Evolutionary conservation across 2,329 filamentous ascomycete species (phyloP), one percentile per base, ranked within the genome.

Genomic region (Cryoendolithus antarcticus): DNA sequence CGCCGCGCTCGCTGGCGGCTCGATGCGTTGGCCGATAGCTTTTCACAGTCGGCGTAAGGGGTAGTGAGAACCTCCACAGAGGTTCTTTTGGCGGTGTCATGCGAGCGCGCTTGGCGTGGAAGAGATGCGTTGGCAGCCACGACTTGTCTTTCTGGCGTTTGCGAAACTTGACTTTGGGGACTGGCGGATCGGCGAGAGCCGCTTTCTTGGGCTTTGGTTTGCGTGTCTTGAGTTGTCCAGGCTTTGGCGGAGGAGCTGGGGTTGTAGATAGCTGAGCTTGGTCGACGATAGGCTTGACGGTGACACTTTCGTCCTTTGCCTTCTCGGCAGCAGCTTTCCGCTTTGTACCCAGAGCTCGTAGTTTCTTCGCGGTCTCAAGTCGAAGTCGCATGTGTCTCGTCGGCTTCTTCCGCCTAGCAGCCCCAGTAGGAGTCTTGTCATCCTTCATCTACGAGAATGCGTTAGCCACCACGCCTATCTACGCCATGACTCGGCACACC

Each of bases 121-220:
- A 98, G 47, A 93, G 64, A 60, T 98, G 91, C 5, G 91, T 96
- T 0, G 91, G 91, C n/a, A 98, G 68, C 86, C 89, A 95, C 2
- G 83, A 86, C 66, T 96, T 96, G 59, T 83, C 72, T 34, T 80
- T 66, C 57, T 96, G 89, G 27, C 91, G 78, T 62, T 86, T 91
- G 48, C 80, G 77, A 57, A 86, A 96, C 52, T 80, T 88, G 13
- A 72, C 74, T 34, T 70, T 71, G 2, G 76, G 77, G 59, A 58
- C 67, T 4, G 66, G 65, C 4, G 77, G 72, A n/a, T 74, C 68
- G 39, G 84, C 82, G 37, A 88, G 70, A 39, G 65, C 67, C 51
- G 85, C 77, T 50, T 78, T 76, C 57, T 79, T 80, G 48, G 83
- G 75, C 59, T 82, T 85, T 2, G 80, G 76, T 31, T 70, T 67